phyloP scores from a whole-genome alignment of 495 filamentous ascomycete genomes.

The Tuber indicum region DNA sequence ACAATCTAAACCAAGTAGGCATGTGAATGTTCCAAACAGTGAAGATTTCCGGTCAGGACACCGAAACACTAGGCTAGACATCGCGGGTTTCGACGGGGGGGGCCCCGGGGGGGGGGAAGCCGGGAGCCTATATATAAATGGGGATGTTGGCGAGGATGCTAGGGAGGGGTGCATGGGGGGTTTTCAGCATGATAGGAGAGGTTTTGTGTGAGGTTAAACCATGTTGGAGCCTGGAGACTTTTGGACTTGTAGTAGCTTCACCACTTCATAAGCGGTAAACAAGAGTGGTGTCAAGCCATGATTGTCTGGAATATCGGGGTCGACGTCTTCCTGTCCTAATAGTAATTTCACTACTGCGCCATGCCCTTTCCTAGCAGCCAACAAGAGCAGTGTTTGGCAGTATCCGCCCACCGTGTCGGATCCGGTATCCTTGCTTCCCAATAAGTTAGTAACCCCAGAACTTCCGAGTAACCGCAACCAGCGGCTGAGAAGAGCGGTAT shows the following conservation, averaged over 20 bases:
- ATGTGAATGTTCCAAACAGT: no score
- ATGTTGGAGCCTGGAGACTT: not conserved
- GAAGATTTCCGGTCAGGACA: no score
- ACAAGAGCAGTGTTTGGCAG: not conserved
- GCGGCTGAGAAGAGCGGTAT: no score
- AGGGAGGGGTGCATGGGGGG: not conserved
- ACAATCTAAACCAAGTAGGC: no score
- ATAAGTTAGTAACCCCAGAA: not conserved
- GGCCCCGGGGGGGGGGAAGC: no score
- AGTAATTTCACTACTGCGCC: not conserved
- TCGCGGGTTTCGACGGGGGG: no score
- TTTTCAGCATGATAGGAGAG: not conserved
- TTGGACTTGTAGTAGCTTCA: not conserved
- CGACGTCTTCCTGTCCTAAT: not conserved
- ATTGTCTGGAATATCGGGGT: not conserved
- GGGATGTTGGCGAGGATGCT: not conserved
- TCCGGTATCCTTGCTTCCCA: not conserved
- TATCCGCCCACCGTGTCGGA: not conserved
- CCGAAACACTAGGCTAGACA: no score
- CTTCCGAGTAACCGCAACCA: not conserved
- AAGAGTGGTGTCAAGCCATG: not conserved
- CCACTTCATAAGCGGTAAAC: not conserved
- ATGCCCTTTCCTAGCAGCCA: no score
- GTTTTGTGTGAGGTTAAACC: not conserved
- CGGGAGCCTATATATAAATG: no score